Percentiles rank a stretch among this genome's conserved stretches.
Conservation (phyloP, 805 yeast genomes). For the Saturnispora dispora region DNA sequence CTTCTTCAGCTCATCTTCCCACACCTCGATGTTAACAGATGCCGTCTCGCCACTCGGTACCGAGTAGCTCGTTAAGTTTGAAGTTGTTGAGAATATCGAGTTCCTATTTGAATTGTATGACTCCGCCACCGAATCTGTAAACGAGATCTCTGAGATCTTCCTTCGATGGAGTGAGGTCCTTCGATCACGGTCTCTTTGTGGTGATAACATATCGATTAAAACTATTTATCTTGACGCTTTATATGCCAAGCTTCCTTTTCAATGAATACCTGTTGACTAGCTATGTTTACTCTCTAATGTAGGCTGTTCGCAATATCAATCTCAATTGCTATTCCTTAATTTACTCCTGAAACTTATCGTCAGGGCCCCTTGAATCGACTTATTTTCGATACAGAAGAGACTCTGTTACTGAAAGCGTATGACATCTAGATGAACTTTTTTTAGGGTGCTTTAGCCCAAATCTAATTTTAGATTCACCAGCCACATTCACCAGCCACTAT, state of each 20-base stretch:
- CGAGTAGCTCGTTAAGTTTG: neutral
- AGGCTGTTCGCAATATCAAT: too few species aligned
- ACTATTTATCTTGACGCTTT: neutral
- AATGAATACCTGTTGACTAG: too few species aligned
- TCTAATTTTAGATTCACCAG: neutral
- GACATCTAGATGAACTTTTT: neutral
- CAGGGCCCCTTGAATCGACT: neutral
- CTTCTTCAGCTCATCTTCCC: conserved; percentile 3
- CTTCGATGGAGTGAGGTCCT: conserved; percentile 1
- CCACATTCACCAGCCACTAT: neutral
- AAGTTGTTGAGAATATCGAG: conserved; percentile 5
- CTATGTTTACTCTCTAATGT: too few species aligned
- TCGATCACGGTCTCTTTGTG: conserved; percentile 2
- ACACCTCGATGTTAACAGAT: neutral
- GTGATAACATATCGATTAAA: conserved; percentile 1
- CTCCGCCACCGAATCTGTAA: conserved; percentile 8
- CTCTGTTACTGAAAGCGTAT: neutral
- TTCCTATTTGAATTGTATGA: conserved; percentile 3
- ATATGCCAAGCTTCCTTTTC: neutral
- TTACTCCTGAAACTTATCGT: neutral
- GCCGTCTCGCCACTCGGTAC: conserved; percentile 1
- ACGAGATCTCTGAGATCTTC: conserved; percentile 8
- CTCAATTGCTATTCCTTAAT: too few species aligned
- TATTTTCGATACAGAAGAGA: neutral
- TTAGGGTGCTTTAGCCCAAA: neutral